Base-by-base conservation (phyloP, 352 stramenopile genomes). In the Phytophthora idaei region DNA sequence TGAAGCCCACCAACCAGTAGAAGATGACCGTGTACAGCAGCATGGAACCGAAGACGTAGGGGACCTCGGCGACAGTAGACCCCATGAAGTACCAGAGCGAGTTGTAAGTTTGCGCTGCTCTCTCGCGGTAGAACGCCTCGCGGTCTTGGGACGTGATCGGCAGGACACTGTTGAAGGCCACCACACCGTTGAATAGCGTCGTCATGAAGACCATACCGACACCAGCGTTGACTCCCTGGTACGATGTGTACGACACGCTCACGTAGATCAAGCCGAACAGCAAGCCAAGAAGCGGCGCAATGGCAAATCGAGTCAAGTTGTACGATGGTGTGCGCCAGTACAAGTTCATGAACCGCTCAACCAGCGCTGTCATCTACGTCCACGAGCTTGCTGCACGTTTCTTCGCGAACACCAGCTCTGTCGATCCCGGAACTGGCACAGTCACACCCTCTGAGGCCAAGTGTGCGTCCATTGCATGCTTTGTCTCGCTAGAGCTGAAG, bases 1-100 rank as follows among this genome's bases (percentile, higher is more conserved):
- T 61, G 46, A 90, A 87, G 21, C 80, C 79, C 10, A 87, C 77
- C 25, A 85, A 62, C 44, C 79, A 83, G 69, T 82, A 92, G 29
- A 84, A 69, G 17, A 92, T 84, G 45, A 68, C 64, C 3, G 76
- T 81, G 64, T 87, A 92, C 17, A 90, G 15, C 5, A 90, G 61
- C 29, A 67, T 73, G 1, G 69, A 74, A 2, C 66, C 61, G 37
- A 89, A 78, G 1, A 88, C 74, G 68, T 87, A 90, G 42, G 81
- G 83, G 15, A 92, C 74, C 77, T 98, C 94, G 65, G 64, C 80
- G 41, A 88, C 53, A 7, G 79, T 89, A 28, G 36, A 42, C n/a
- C 36, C 36, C 10, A 42, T 12, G 42, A 49, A 29, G 21, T 49
- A 49, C 21, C 21, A 49, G n/a, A 49, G 21, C 6, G 42, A 25